Evolutionary conservation across 1,284 basidiomycete species (phyloP), one percentile per base, ranked within the genome.

Genomic region (Boletus sp.): DNA sequence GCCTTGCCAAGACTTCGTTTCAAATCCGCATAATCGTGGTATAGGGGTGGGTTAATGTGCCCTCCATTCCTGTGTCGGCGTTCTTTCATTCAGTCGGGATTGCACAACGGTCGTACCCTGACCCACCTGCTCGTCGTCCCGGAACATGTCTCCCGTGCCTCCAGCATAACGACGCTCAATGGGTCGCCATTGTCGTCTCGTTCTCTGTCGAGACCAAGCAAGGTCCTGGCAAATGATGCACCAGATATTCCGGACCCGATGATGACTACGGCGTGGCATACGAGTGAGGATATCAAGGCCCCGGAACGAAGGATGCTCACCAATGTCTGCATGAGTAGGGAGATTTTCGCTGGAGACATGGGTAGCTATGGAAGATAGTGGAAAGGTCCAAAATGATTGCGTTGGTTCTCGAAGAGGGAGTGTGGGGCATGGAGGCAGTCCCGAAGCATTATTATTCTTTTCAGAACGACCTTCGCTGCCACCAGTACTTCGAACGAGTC

Each of bases 1-100:
- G 77, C 70, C 19, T 70, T 64, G 4, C 88, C 88, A 62, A 81
- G 71, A 35, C 69, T 64, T 57, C 76, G 70, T 68, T 83, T 85
- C 37, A 89, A 72, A n/a, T 75, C 67, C 2, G 68, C 64, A 65
- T 89, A 89, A 62, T 89, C 86, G 40, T 83, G 81, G 64, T 85
- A 90, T 3, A 88, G 70, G 6, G 81, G 76, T 2, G 88, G 85
- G 27, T 83, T 86, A 52, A 89, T 82, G 67, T 91, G 89, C 0
- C 89, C 89, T 2, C 89, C 89, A 63, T 91, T 91, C 63, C 89
- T 88, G 57, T 5, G 47, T 33, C 19, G 52, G 16, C 27, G 27
- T 8, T 30, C 19, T 23, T 37, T 16, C 23, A 21, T 48, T 60
- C 31, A 52, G 28, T 23, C n/a, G 35, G 33, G 35, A 47, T 51